Conservation (phyloP, 176 grass and related monocot genomes). For the Phoenix dactylifera region DNA sequence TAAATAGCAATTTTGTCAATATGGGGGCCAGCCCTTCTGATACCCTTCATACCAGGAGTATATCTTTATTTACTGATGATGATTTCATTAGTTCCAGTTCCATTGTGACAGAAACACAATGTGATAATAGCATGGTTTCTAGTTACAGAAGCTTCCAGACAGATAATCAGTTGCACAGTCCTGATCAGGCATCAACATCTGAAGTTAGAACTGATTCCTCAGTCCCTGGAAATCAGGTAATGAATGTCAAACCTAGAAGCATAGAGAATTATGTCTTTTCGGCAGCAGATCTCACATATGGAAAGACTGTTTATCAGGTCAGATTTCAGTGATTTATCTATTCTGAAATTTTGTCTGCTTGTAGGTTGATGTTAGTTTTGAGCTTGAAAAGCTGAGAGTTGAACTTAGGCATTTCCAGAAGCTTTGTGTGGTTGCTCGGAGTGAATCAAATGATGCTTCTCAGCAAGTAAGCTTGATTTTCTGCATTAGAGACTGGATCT, state of each 20-base stretch:
- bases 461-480: slow-evolving; percentile 31
- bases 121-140: slow-evolving; percentile 37
- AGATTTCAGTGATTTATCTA: too few relatives aligned
- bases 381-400: slow-evolving; percentile 39
- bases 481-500: background rate
- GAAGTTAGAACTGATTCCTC: slow-evolving; percentile 14
- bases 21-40: slow-evolving; percentile 21
- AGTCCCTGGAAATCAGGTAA: slow-evolving; percentile 27
- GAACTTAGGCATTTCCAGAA: slow-evolving; percentile 33
- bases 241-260: background rate
- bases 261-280: background rate
- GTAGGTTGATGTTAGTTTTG: slow-evolving; percentile 51
- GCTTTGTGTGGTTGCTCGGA: slow-evolving; percentile 24
- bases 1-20: slow-evolving; percentile 26
- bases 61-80: slow-evolving; percentile 13
- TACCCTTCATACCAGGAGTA: slow-evolving; percentile 15
- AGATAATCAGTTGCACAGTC: slow-evolving; percentile 12
- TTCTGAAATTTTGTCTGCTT: too few relatives aligned
- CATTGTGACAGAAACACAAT: background rate
- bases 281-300: too few relatives aligned
- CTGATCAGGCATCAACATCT: slow-evolving; percentile 22
- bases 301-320: too few relatives aligned
- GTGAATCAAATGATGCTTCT: slow-evolving; percentile 24
- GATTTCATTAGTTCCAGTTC: slow-evolving; percentile 23
- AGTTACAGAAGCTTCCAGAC: slow-evolving; percentile 32